Base-by-base conservation (phyloP, 208 protist genomes). In the Herpetomonas tarakana region DNA sequence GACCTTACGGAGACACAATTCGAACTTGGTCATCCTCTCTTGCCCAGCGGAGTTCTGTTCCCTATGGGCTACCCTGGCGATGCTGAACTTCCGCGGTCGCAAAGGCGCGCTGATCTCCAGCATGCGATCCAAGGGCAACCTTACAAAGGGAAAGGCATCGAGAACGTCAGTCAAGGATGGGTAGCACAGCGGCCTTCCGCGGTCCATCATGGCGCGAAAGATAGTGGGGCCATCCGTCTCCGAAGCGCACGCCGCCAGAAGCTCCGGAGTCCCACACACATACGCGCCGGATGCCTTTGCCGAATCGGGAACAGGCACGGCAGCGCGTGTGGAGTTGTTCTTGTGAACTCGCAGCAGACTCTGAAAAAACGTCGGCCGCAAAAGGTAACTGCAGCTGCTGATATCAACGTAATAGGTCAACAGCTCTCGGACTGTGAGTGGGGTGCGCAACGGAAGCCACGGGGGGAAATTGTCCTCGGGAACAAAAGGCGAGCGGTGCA, bases 391-490 rank as follows among this genome's bases (percentile, higher is more conserved):
- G 61, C 76, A 82, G 58, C 86, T 91, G 67, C 73, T 81, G 29
- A 95, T 67, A 61, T 95, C 89, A 2, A 93, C 81, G 61, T 87
- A 92, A 39, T 84, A 76, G 19, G 83, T 75, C 19, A 95, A 68
- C 26, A 95, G 69, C 26, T 81, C 65, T 12, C 73, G 67, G 14
- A 95, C 75, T 3, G 78, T 86, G 49, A 95, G 67, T 9, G 73
- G 59, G n/a, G 68, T 44, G 19, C 75, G 68, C 6, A 83, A 58
- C 3, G 89, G 89, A 21, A 95, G 69, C 86, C 89, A 95, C 9
- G 81, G 79, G 11, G 89, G 89, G 59, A 92, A 92, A 47, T 79
- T 65, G 28, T 76, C 74, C 45, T 87, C 71, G 0, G 86, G 80
- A 0, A 95, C 89, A 73, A 93, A 92, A 2, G 89, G 81, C 19